phyloP scores from a whole-genome alignment of 2,329 filamentous ascomycete species.

The Didymella exigua region DNA sequence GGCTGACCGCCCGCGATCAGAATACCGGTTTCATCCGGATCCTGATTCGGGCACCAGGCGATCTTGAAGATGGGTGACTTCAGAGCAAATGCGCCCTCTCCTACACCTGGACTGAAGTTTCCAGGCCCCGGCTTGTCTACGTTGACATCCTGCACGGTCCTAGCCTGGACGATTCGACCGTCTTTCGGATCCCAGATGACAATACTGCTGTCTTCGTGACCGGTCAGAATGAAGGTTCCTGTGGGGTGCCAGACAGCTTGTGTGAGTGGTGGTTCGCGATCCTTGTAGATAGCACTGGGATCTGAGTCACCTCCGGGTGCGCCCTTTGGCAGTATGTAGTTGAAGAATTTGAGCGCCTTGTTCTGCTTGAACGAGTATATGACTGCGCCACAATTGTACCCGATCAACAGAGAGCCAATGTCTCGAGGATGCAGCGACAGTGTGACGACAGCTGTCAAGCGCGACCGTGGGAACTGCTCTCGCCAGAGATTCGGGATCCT shows the following conservation, averaged over 20 bases:
- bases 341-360: conserved; percentile 75
- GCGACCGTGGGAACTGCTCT: conserved; percentile 70
- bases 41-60: conserved; percentile 91
- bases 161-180: conserved; percentile 79
- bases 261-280: conserved; percentile 74
- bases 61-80: conserved; percentile 80
- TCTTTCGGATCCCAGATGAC: conserved; percentile 96
- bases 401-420: conserved; percentile 87
- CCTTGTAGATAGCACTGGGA: conserved; percentile 63
- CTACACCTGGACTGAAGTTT: conserved; percentile 49
- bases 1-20: conserved; percentile 82
- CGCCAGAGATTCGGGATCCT: conserved; percentile 87
- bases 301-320: conserved; percentile 80
- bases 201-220: conserved; percentile 87
- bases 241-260: conserved; percentile 95
- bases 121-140: conserved; percentile 69
- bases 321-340: conserved; percentile 80
- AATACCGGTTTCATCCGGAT: conserved; percentile 90
- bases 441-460: conserved; percentile 70
- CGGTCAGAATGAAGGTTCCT: conserved; percentile 84
- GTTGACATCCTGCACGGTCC: conserved; percentile 76
- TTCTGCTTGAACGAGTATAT: conserved; percentile 96
- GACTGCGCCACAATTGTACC: conserved; percentile 86
- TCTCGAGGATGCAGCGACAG: conserved; percentile 89
- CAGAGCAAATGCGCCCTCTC: conserved; percentile 60